Conservation (phyloP, 164 flowering plant species). For the Nelumbo lutea region DNA sequence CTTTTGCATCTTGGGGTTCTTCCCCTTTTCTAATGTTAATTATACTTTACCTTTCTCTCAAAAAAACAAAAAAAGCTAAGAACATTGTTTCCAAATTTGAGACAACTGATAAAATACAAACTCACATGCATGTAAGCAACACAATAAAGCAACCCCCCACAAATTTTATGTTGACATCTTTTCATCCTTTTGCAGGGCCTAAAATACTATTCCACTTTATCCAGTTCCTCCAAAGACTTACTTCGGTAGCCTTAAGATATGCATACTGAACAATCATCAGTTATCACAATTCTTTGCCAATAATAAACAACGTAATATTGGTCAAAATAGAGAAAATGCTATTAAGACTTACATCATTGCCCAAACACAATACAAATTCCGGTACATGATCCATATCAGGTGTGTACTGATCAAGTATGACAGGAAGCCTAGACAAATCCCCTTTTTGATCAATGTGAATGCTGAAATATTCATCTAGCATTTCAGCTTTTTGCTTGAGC, state of each 20-base stretch:
- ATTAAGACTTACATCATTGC: conserved; percentile 65
- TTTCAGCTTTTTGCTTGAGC: conserved; percentile 68
- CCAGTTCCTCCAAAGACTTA: too few relatives aligned
- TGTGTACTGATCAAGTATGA: conserved; percentile 83
- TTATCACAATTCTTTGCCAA: background rate
- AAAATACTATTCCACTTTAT: too few relatives aligned
- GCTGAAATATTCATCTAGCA: conserved; percentile 81
- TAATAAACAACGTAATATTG: background rate
- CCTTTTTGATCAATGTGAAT: conserved; percentile 64
- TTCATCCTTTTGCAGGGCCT: too few relatives aligned
- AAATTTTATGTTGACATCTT: too few relatives aligned
- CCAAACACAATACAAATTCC: conserved; percentile 73
- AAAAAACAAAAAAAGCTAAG: too few relatives aligned
- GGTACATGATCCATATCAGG: conserved; percentile 96
- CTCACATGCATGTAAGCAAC: background rate
- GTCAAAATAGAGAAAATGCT: background rate
- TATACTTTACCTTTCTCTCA: too few relatives aligned
- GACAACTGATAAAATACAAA: background rate
- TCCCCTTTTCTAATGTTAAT: too few relatives aligned
- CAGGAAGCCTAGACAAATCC: conserved; percentile 79
- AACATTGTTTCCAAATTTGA: background rate
- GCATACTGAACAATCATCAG: background rate
- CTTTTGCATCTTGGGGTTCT: too few relatives aligned
- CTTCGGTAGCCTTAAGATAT: background rate
- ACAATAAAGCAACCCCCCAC: background rate